Evolutionary conservation across 768 basidiomycete species (phyloP), one percentile per base, ranked within the genome.

Genomic region (Guyanaporus albipodus): DNA sequence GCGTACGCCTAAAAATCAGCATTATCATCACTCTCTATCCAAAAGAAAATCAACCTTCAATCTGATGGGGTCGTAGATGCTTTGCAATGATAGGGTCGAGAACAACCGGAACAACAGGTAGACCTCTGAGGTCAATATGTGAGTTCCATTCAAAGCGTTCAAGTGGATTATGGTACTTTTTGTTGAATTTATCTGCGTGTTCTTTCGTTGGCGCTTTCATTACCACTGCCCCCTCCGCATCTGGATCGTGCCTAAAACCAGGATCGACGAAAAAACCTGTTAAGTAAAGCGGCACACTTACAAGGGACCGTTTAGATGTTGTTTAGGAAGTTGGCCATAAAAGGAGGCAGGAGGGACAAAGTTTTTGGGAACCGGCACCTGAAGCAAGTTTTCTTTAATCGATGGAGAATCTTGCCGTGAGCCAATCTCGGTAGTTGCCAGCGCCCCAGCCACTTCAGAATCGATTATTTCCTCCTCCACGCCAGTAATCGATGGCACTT

Each of bases 51-150:
- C 59, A 45, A 78, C 92, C 93, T 75, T 96, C 93, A 37, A 77
- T 73, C 60, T 99, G 96, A 69, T 99, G 96, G 12, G 85, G 80
- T 42, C 95, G 75, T 67, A 99, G 78, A 42, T 77, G 76, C 29
- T 78, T 75, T 2, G 80, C 73, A 19, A 99, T 62, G n/a, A 87
- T 68, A 2, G 94, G 95, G 62, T 98, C 95, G 23, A 99, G 63
- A 3, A 98, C 94, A 4, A 98, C 94, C 43, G 83, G 78, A 10
- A 89, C 77, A 10, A 92, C 63, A 5, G 83, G 74, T 11, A 77
- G 56, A 44, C 77, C 72, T 61, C 91, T 92, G 44, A 15, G 29
- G 29, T 38, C 19, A 41, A 50, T 27, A 29, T 3, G 44, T 45
- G 29, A 57, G 35, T 31, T 32, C 17, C 18, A 26, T 27, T 44